A percentile compares a stretch with the other conserved stretches of the same genome.
Evolutionary conservation across 441 rosid species (phyloP).

Genomic region (Aleurites moluccanus): DNA sequence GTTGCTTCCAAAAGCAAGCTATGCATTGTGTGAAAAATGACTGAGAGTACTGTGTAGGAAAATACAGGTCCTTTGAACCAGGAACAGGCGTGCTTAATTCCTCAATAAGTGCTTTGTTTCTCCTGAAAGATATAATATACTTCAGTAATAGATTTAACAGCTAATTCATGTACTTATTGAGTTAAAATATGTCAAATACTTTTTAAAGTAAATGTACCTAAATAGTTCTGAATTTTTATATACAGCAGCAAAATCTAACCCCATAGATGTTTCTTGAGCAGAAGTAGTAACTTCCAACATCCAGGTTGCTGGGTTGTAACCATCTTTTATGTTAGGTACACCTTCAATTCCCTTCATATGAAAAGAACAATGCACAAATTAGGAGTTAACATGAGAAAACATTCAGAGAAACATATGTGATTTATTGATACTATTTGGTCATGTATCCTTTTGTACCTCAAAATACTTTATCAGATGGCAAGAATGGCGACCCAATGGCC

Average conservation of each 20-base stretch:
- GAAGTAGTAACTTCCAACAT: constrained; percentile 61
- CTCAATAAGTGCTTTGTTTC: constrained; percentile 53
- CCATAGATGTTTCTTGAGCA: constrained; percentile 48
- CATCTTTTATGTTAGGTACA: constrained; percentile 55
- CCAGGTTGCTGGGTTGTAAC: constrained; percentile 78
- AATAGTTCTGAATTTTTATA: constrained; percentile 56
- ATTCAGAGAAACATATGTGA: not conserved
- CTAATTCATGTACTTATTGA: not conserved
- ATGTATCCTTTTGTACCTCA: not conserved
- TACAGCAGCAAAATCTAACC: constrained; percentile 48
- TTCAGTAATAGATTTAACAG: not conserved
- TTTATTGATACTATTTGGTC: too few species aligned
- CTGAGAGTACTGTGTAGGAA: constrained; percentile 52
- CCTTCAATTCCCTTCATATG: constrained; percentile 38
- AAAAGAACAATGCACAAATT: not conserved
- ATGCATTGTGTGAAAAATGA: constrained; percentile 47
- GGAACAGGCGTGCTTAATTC: constrained; percentile 50
- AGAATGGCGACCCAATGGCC: constrained; percentile 14
- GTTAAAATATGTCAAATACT: not conserved
- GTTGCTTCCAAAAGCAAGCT: constrained; percentile 74
- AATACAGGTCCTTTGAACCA: constrained; percentile 51
- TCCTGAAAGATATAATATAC: constrained; percentile 34
- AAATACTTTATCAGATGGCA: not conserved
- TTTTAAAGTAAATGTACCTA: constrained; percentile 33
- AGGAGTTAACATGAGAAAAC: not conserved